Base-by-base conservation (phyloP, 2,329 filamentous ascomycete species). In the Pseudogymnoascus sp. region DNA sequence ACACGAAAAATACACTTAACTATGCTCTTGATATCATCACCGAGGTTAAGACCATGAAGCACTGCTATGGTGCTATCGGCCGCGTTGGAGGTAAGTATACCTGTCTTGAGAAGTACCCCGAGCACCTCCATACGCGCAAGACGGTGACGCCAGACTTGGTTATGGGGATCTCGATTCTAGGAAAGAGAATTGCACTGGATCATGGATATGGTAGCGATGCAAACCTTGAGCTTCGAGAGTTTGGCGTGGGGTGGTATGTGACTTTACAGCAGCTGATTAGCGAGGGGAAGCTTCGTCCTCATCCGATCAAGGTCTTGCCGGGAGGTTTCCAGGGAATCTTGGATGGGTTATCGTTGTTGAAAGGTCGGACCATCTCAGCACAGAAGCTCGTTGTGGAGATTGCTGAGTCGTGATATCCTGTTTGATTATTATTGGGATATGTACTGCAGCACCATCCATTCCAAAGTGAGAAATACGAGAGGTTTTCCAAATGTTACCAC, bases 1-100 rank as follows among this genome's bases (percentile, higher is more conserved):
- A 75, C 63, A 79, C 77, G 1, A 62, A 67, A 1, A 73, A 76
- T 67, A 61, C 53, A 1, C 71, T 80, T 1, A 61, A 60, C 0
- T 73, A 73, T 57, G 73, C 68, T 1, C 61, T 80, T 0, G 77
- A 79, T 66, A 74, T 70, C 57, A 69, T 78, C 47, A 66, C 74
- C 0, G 65, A 70, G 22, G 61, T 64, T 1, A 38, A 65, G 15
- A 71, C 71, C 1, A 73, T 71, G 53, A 58, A 64, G 6, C 57
- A 74, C 11, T 78, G 76, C 68, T 76, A 75, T 62, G 69, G 57
- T 4, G 69, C 72, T 1, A 71, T 78, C 7, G 73, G 75, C 4
- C 66, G 69, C 8, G 65, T 60, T 25, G 74, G 74, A 6, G 73
- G 66, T n/a, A 62, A 62, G 37, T 74, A 65, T 61, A 25, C 58